Evolutionary conservation across 768 basidiomycete species (phyloP), one percentile per base, ranked within the genome.

Genomic region (Pulveroboletus sp.): DNA sequence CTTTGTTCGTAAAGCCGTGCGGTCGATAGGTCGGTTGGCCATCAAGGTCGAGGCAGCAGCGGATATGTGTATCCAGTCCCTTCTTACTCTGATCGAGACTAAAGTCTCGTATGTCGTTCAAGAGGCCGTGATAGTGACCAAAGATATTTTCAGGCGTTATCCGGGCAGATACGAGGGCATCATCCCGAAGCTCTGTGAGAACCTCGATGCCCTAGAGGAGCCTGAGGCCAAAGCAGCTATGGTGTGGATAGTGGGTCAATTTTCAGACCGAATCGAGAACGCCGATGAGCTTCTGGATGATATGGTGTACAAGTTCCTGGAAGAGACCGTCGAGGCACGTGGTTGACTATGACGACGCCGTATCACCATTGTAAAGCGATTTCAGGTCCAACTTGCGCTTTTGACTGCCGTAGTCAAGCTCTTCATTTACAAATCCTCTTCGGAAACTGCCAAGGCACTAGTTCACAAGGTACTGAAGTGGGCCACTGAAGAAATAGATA

Each of bases 211-310:
- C 8, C 71, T 98, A 43, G 95, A 98, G 58, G 96, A 98, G 62
- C 88, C 96, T 0, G 96, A 99, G 69, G 85, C 94, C 18, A 98
- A 98, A 65, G 87, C 95, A 3, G 86, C 93, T 9, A 96, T 99
- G 83, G 81, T 99, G 30, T 99, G 96, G 96, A 92, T 98, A 61
- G 72, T 98, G 32, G 96, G 96, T 0, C 93, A 99, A 70, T 98
- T 93, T 61, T 89, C 96, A 30, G 82, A 98, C 66, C 80, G 85
- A 59, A 98, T 99, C 51, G 91, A 96, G 56, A 97, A 98, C 61
- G 89, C 86, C 8, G 93, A 97, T 61, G 94, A 98, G 58, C 76
- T 99, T 49, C 73, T 99, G 66, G 96, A 99, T 60, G 95, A 95
- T 56, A 73, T 95, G 32, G 71, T 90, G 40, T 92, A 88, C 62